Evolutionary conservation across 2,329 filamentous ascomycete genomes (phyloP), one percentile per base, ranked within the genome.

Genomic region (Exophiala phaeomuriformis): DNA sequence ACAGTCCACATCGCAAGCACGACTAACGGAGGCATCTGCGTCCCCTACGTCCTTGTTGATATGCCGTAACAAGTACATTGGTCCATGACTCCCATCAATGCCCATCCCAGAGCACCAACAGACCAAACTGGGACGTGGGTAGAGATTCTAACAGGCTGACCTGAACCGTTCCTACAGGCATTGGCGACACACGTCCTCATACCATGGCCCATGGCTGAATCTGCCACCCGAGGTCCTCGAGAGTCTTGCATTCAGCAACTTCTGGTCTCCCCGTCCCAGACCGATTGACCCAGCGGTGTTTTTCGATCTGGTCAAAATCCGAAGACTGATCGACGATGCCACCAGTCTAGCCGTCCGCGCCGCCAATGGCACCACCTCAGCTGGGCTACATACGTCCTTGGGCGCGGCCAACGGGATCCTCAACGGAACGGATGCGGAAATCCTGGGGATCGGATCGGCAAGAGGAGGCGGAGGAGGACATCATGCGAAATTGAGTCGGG

Each of bases 111-210:
- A 19, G 19, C 19, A 19, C 19, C 19, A 19, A 19, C 19, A 19
- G 1, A n/a, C 37, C 29, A 27, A 8, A 30, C 10, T 41, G 39
- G 30, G 40, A 10, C 12, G 35, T 33, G 35, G 3, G 7, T 2
- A 5, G n/a, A 29, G 43, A 28, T 35, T 28, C 12, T 47, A 8
- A 28, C 39, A 42, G 41, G 41, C 55, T 54, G 19, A 19, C 19
- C 19, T 19, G 19, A 47, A 59, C 43, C 32, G 37, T 41, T 9
- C 33, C 35, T 35, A 39, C 62, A 91, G 88, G 68, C 86, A 91
- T 72, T 91, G 87, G 88, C 80, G 83, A 59, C 88, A 89, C 68
- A 90, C 93, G 55, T 90, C 86, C 27, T 86, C 84, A 30, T 93
- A 88, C 65, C 84, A 90, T 66, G 88, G 88, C 28, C 83, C 86